Base-by-base conservation (phyloP, 1,139 yeast species). In the Keqinozyma sinolaborantium region DNA sequence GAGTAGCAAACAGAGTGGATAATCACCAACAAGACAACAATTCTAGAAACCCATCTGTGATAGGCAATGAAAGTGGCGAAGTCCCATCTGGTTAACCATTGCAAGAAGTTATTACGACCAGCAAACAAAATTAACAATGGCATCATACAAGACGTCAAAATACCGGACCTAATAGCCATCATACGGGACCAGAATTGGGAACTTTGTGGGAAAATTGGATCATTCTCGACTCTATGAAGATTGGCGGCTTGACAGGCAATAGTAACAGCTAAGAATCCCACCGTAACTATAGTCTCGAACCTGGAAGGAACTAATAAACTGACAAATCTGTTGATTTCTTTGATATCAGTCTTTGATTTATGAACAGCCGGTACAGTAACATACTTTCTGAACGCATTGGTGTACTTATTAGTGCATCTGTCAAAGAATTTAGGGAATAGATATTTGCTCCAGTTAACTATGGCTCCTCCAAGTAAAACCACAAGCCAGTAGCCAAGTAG, bases 401-500 rank as follows among this genome's bases (percentile, higher is more conserved):
- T 31, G 3, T 51, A 13, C 2, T 53, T 53, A 2, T 56, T 54
- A 2, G 58, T 53, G 16, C 48, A 42, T 13, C 35, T 40, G 19
- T 48, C 50, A 14, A 48, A 40, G 5, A 52, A 26, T 1, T 47
- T 36, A 2, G 70, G 71, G 25, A 50, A 49, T 19, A 63, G 36
- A 3, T 47, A 16, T 30, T 47, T 53, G 12, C 57, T 43, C 74
- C 77, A 68, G 45, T 77, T 72, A 30, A 57, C 47, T 12, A 69
- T 26, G 3, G 62, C 59, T 3, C 71, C 68, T 19, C 66, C 20
- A 2, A 75, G 16, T 37, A 75, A 45, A 6, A 77, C 56, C 3
- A 67, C 32, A 1, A 58, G 64, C 79, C 81, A 75, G 44, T 63
- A 76, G 0, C 72, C 75, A 19, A 75, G 41, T 16, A 65, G 33